These are phyloP conservation scores for Fusarium secorum DNA, from an alignment of 2,329 filamentous ascomycete genomes.

Conservation along the genomic window DNA sequence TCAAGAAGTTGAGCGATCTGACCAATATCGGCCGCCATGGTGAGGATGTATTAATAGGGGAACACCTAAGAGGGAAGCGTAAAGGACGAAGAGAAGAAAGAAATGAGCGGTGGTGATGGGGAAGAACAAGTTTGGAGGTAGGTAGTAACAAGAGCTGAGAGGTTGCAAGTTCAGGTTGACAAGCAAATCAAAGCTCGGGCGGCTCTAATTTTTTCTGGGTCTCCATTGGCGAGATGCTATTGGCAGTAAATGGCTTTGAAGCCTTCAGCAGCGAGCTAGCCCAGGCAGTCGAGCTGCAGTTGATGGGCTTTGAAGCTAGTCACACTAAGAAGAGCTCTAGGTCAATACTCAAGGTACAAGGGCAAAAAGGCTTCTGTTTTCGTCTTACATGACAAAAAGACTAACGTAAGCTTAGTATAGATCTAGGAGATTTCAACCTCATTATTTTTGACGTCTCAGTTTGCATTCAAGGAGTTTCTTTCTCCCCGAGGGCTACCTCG, in stretches of 20 bases:
- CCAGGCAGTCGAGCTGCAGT: not conserved
- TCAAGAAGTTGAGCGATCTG: constrained; percentile 83
- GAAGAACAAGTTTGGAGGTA: constrained; percentile 24
- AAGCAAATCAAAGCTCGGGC: constrained; percentile 23
- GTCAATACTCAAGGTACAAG: not conserved
- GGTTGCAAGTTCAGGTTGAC: constrained; percentile 13
- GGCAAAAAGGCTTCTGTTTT: not conserved
- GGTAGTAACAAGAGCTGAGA: constrained; percentile 27
- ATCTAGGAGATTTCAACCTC: not conserved
- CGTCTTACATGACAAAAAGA: not conserved
- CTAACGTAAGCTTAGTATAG: not conserved
- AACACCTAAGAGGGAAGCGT: constrained; percentile 13
- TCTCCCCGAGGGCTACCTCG: not conserved
- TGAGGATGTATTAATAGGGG: constrained; percentile 40
- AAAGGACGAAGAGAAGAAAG: constrained; percentile 28
- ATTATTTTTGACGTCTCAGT: not conserved
- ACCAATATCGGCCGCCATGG: constrained; percentile 65
- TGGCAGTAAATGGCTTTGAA: not conserved
- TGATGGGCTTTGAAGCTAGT: constrained; percentile 18
- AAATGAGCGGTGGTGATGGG: constrained; percentile 36
- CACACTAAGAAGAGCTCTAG: constrained; percentile 6
- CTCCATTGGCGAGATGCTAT: constrained; percentile 16
- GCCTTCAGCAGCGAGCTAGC: not conserved
- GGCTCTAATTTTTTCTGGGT: constrained; percentile 23
- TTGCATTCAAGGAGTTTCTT: not conserved